Conservation (phyloP, 2,329 filamentous ascomycete genomes). For the Fusarium tricinctum region DNA sequence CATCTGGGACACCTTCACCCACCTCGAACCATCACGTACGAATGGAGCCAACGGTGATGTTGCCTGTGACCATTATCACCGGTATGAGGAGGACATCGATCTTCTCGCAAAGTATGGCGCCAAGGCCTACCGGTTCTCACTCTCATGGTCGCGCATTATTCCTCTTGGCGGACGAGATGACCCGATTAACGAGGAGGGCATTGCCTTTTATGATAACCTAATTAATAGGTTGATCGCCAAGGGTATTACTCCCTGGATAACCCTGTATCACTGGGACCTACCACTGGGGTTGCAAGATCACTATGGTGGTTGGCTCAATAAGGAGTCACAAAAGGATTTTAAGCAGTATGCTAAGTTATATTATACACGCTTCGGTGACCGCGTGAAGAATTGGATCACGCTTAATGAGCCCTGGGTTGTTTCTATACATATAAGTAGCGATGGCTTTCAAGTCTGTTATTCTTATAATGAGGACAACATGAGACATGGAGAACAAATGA, state of each 20-base stretch:
- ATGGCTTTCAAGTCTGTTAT: too few species aligned
- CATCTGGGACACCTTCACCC: constrained; percentile 60
- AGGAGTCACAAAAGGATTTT: constrained; percentile 54
- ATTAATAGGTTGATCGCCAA: constrained; percentile 69
- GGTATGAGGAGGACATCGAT: constrained; percentile 67
- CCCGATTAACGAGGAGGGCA: constrained; percentile 71
- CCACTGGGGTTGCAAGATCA: constrained; percentile 55
- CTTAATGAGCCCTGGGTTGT: constrained; percentile 58
- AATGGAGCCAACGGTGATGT: constrained; percentile 62
- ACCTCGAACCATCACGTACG: constrained; percentile 58
- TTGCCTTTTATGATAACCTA: constrained; percentile 71
- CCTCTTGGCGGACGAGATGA: constrained; percentile 74
- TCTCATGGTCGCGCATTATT: constrained; percentile 76
- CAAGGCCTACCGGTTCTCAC: constrained; percentile 73
- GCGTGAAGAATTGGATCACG: constrained; percentile 57
- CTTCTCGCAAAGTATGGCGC: constrained; percentile 70
- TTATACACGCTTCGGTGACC: constrained; percentile 58
- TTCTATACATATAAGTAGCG: neutral
- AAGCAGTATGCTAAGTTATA: constrained; percentile 55
- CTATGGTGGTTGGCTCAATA: constrained; percentile 54
- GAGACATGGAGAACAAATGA: neutral
- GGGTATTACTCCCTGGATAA: constrained; percentile 72
- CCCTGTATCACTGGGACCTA: constrained; percentile 75
- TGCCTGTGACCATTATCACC: constrained; percentile 60
- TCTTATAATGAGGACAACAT: neutral